A percentile compares a stretch with the other conserved stretches of the same genome.
phyloP scores from a whole-genome alignment of 768 basidiomycete species.

The Mycena galericulata region DNA sequence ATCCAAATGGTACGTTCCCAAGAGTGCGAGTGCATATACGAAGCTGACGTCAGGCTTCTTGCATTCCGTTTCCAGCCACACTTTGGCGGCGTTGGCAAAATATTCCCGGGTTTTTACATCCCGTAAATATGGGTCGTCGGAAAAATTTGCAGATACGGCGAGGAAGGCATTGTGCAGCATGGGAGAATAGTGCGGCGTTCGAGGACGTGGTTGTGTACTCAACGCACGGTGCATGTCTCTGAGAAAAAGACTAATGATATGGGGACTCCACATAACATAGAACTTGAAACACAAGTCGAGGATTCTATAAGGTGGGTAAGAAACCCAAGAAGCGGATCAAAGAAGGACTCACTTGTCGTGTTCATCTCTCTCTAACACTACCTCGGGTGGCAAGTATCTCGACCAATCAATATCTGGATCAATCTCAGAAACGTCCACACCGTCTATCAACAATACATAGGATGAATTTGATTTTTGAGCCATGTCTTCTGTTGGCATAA shows the following conservation, averaged over 20 bases:
- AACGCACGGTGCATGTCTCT: slow-evolving; percentile 56
- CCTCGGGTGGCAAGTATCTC: slow-evolving; percentile 22
- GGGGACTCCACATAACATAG: slow-evolving; percentile 53
- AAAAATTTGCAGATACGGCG: slow-evolving; percentile 31
- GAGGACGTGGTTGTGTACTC: slow-evolving; percentile 38
- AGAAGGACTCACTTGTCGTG: slow-evolving; percentile 39
- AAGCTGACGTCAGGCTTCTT: slow-evolving; percentile 35
- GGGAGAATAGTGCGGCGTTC: slow-evolving; percentile 60
- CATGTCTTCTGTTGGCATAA: not conserved
- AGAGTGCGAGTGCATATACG: slow-evolving; percentile 36
- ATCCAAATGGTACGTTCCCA: slow-evolving; percentile 37
- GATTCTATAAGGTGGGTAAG: slow-evolving; percentile 38
- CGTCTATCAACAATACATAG: slow-evolving; percentile 30
- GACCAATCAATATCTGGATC: slow-evolving; percentile 34
- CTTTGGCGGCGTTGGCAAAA: slow-evolving; percentile 32
- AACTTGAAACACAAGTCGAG: slow-evolving; percentile 54
- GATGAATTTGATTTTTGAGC: slow-evolving; percentile 3
- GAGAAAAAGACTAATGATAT: slow-evolving; percentile 53
- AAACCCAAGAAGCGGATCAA: not conserved
- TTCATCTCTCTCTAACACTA: slow-evolving; percentile 20
- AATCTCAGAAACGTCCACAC: not conserved
- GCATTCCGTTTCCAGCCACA: slow-evolving; percentile 32
- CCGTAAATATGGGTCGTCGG: slow-evolving; percentile 33
- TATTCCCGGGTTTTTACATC: slow-evolving; percentile 28
- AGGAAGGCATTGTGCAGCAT: slow-evolving; percentile 66